Evolutionary conservation across 164 flowering plant species (phyloP).

Genomic region (Kalanchoe fedtschenkoi): DNA sequence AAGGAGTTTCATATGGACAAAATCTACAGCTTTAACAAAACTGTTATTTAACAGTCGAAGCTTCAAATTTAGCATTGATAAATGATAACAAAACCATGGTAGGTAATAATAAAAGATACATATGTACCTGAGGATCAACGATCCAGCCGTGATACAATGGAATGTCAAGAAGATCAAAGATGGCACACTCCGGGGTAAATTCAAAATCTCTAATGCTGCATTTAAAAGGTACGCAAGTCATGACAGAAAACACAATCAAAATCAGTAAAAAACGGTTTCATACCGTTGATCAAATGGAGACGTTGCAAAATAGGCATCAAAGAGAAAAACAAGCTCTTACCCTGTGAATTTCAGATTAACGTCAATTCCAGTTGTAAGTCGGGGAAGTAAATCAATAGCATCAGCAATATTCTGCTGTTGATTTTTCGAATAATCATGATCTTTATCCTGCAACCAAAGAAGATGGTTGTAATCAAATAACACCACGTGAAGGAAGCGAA

Average conservation of each 20-base stretch:
- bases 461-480: no score
- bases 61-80: not conserved
- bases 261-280: not conserved
- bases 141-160: conserved; percentile 98
- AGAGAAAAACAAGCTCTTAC: not conserved
- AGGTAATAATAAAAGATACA: not conserved
- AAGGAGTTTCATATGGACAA: not conserved
- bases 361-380: conserved; percentile 5
- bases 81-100: not conserved
- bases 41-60: not conserved
- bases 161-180: conserved; percentile 91
- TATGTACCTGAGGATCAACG: conserved; percentile 87
- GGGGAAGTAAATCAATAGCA: conserved; percentile 54
- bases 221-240: not conserved
- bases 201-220: conserved; percentile 89
- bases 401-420: no score
- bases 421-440: no score
- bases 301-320: no score
- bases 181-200: conserved; percentile 82
- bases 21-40: not conserved
- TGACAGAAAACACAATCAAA: not conserved
- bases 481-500: not conserved
- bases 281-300: not conserved
- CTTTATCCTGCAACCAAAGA: no score
- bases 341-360: no score